Percentiles rank a stretch among this genome's conserved stretches.
Evolutionary conservation across 169 alveolate genomes (phyloP).

Genomic region (Cryptosporidium meleagridis): DNA sequence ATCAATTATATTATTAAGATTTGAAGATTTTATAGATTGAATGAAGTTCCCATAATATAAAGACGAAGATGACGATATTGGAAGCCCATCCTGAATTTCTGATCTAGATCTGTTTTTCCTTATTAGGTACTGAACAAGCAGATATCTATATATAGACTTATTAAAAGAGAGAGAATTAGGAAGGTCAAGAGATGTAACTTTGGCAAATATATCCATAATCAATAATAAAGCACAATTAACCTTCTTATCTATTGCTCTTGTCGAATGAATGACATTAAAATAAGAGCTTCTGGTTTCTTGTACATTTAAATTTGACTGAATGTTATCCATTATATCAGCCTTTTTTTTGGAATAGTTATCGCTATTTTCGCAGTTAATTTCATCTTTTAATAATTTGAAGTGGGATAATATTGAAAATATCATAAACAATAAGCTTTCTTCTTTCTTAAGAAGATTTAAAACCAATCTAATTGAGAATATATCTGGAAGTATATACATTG

Average conservation of each 20-base stretch:
- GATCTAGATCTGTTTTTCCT: constrained; percentile 43
- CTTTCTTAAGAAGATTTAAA: neutral
- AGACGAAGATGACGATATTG: constrained; percentile 29
- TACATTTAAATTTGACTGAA: neutral
- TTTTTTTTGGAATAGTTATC: no score
- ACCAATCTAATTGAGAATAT: constrained; percentile 20
- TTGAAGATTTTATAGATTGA: constrained; percentile 35
- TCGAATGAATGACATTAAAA: neutral
- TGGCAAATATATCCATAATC: constrained; percentile 31
- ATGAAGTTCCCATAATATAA: constrained; percentile 44
- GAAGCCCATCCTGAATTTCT: constrained; percentile 58
- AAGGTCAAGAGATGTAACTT: constrained; percentile 26
- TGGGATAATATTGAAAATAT: constrained; percentile 22
- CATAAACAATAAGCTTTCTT: neutral
- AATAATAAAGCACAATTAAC: neutral
- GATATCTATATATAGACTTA: constrained; percentile 15
- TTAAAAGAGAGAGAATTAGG: constrained; percentile 39
- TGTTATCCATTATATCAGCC: neutral
- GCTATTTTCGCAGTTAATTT: neutral
- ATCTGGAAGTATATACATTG: constrained; percentile 34
- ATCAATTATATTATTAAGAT: constrained; percentile 9
- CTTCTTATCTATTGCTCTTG: neutral
- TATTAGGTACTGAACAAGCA: constrained; percentile 37
- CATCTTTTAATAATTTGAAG: neutral
- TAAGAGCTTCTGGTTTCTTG: neutral